phyloP scores from a whole-genome alignment of 2,329 filamentous ascomycete genomes.

The Aspergillus vadensis region DNA sequence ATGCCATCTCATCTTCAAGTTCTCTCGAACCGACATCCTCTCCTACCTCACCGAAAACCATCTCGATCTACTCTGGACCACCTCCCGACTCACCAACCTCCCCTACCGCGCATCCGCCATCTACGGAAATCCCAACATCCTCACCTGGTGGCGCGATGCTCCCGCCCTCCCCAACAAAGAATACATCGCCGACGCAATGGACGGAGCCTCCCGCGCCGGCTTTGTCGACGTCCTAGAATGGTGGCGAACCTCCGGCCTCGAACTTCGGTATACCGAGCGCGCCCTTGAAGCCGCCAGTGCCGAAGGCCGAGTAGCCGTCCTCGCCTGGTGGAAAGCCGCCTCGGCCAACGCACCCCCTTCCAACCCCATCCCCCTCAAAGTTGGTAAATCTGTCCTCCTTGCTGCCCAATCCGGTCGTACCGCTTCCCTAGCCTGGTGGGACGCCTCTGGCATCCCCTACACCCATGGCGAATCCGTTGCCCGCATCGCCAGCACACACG shows the following conservation, averaged over 20 bases:
- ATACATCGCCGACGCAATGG: conserved; percentile 81
- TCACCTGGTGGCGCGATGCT: conserved; percentile 89
- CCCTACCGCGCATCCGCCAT: conserved; percentile 86
- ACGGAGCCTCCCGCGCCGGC: conserved; percentile 82
- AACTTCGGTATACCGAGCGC: conserved; percentile 80
- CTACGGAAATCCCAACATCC: conserved; percentile 78
- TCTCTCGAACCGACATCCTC: conserved; percentile 78
- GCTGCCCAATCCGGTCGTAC: conserved; percentile 81
- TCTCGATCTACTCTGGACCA: conserved; percentile 79
- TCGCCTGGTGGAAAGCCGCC: conserved; percentile 90
- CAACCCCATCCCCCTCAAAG: conserved; percentile 64
- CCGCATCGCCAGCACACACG: conserved; percentile 80
- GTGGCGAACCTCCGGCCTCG: conserved; percentile 82
- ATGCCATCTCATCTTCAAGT: conserved; percentile 88
- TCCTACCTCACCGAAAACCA: conserved; percentile 68
- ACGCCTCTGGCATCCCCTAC: conserved; percentile 75
- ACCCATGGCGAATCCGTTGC: conserved; percentile 79
- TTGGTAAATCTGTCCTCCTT: conserved; percentile 79
- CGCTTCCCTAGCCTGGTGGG: conserved; percentile 84
- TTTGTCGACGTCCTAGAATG: conserved; percentile 85
- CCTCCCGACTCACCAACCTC: conserved; percentile 77
- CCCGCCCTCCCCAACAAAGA: conserved; percentile 82
- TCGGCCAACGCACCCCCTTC: conserved; percentile 59
- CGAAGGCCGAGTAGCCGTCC: conserved; percentile 78
- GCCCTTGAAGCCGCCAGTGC: conserved; percentile 86